Evolutionary conservation across 495 filamentous ascomycete genomes (phyloP).

Genomic region (Pseudoneurospora amorphoporcata): DNA sequence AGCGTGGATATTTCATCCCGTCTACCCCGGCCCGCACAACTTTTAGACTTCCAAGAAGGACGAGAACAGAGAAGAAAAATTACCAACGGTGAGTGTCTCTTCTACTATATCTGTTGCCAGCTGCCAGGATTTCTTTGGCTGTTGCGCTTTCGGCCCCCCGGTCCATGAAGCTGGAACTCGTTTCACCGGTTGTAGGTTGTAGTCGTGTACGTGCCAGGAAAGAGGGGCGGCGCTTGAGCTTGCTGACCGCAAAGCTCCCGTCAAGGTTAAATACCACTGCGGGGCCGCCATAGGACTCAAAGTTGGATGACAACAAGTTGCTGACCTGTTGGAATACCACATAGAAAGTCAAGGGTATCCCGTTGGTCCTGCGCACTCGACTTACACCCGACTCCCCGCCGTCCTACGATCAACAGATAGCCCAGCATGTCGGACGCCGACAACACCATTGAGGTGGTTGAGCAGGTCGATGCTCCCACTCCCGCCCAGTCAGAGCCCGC

Average conservation of each 20-base stretch:
- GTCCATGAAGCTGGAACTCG: neutral
- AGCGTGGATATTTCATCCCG: neutral
- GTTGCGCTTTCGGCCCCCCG: neutral
- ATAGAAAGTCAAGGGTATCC: neutral
- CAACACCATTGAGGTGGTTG: conserved; percentile 26
- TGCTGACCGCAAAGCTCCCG: neutral
- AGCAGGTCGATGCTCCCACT: conserved; percentile 27
- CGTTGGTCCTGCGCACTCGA: neutral
- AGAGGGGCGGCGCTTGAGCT: neutral
- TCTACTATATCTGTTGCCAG: neutral
- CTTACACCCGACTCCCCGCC: neutral
- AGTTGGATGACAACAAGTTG: neutral
- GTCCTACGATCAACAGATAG: neutral
- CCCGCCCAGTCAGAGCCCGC: conserved; percentile 3
- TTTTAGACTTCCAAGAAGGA: neutral
- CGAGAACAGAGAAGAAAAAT: neutral
- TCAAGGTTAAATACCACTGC: neutral
- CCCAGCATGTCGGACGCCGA: conserved; percentile 38
- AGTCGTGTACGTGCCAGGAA: neutral
- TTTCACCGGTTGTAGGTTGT: neutral
- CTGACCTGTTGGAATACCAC: neutral
- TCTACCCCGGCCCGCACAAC: neutral
- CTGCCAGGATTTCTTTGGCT: neutral
- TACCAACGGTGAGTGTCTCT: neutral
- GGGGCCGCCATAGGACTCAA: neutral